Percentiles rank a stretch among this genome's conserved stretches.
phyloP scores from a whole-genome alignment of 768 basidiomycete species.

The Lactarius pseudohatsudake region DNA sequence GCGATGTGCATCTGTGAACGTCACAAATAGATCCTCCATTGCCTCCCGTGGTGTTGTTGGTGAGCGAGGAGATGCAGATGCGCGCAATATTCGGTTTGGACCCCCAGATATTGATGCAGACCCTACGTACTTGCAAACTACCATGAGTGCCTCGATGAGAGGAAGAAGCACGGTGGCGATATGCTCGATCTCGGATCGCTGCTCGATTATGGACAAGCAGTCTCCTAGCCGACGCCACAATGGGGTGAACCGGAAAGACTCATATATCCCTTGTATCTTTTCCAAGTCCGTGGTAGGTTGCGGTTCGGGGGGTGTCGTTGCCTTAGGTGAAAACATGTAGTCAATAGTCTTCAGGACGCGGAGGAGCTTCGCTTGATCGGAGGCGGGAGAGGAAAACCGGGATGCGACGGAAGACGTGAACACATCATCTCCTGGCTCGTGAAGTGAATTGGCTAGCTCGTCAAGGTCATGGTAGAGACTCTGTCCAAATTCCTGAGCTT shows the following conservation, averaged over 20 bases:
- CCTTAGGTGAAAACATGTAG: slow-evolving; percentile 82
- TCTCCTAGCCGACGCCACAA: slow-evolving; percentile 91
- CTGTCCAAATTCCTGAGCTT: slow-evolving; percentile 87
- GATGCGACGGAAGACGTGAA: slow-evolving; percentile 70
- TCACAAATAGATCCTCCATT: slow-evolving; percentile 89
- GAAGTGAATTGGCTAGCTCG: slow-evolving; percentile 65
- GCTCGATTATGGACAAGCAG: slow-evolving; percentile 81
- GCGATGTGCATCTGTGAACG: slow-evolving; percentile 90
- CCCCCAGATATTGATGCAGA: slow-evolving; percentile 51
- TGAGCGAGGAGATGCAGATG: slow-evolving; percentile 65
- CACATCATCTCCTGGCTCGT: slow-evolving; percentile 52
- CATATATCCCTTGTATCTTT: slow-evolving; percentile 86
- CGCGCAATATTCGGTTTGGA: slow-evolving; percentile 53
- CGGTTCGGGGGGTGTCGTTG: slow-evolving; percentile 40
- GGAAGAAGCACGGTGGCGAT: slow-evolving; percentile 91
- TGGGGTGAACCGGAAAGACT: slow-evolving; percentile 84
- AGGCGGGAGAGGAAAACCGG: slow-evolving; percentile 92
- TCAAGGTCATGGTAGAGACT: slow-evolving; percentile 73
- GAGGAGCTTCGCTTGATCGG: slow-evolving; percentile 93
- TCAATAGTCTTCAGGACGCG: slow-evolving; percentile 96
- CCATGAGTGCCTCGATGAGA: slow-evolving; percentile 95
- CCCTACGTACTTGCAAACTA: slow-evolving; percentile 94
- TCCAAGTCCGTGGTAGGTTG: slow-evolving; percentile 58
- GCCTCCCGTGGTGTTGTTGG: slow-evolving; percentile 69
- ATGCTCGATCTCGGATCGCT: slow-evolving; percentile 76